Base-by-base conservation (phyloP, 768 basidiomycete species). In the Termitomyces titanicus region DNA sequence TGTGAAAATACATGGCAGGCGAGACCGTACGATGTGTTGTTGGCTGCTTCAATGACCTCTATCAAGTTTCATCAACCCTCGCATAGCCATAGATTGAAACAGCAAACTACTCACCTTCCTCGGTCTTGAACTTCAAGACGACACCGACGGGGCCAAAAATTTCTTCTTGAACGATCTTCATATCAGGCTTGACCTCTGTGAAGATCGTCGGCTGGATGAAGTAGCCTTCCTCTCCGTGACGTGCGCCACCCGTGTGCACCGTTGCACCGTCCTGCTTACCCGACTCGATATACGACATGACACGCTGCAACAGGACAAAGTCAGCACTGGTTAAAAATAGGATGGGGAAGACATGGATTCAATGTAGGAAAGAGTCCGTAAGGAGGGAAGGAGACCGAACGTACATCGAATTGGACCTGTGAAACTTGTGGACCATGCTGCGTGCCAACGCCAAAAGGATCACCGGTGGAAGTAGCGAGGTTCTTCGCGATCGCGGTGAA, bases 91-190 rank as follows among this genome's bases (percentile, higher is more conserved):
- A 27, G 12, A 31, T 34, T 34, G 15, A 17, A 10, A 8, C 29
- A 13, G 11, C 1, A 51, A 29, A 9, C n/a, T 18, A 51, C 61
- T 59, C 49, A 65, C 69, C 69, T 27, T 76, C 77, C 62, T 83
- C 82, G 25, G 75, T 72, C 60, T 80, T 78, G 76, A 94, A 92
- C 64, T 85, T 86, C 71, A 82, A 74, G 33, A 92, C 70, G 34
- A 83, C 85, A 53, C 81, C 80, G 40, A 91, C 88, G 27, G 90
- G 89, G 9, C 89, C 89, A 61, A 91, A 89, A 56, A 89, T 88
- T 66, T 91, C 82, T 59, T 86, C 85, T 43, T 65, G 66, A 10
- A 85, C 81, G 51, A 90, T 88, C 67, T 79, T 83, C 83, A 88
- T 88, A 29, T 83, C 79, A 0, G 79, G 75, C 33, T 70, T 77